These are phyloP conservation scores for Vigna unguiculata DNA, from an alignment of 306 rosid genomes.

Conservation along the genomic window DNA sequence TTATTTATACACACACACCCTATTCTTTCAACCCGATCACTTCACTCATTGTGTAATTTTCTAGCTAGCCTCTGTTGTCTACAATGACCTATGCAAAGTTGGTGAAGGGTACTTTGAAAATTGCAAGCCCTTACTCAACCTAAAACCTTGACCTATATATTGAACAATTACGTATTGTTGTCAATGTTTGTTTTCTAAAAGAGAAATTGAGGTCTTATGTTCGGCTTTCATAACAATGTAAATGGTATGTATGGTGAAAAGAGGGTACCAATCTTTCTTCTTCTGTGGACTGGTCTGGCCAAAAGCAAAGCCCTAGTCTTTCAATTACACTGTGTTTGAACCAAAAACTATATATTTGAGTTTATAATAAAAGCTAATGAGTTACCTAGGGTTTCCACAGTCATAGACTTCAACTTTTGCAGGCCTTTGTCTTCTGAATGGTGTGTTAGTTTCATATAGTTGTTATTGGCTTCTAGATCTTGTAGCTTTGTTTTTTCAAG, in stretches of 20 bases:
- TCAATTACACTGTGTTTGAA: constrained; percentile 14
- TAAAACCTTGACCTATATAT: constrained; percentile 28
- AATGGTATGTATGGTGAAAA: not conserved
- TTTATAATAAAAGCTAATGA: constrained; percentile 2
- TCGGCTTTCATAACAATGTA: not conserved
- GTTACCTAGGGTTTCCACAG: constrained; percentile 53
- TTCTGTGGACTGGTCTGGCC: constrained; percentile 12
- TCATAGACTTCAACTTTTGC: constrained; percentile 57
- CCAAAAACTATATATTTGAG: constrained; percentile 13
- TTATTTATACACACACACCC: not conserved
- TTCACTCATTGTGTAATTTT: constrained; percentile 8
- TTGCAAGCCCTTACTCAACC: not conserved
- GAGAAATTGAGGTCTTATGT: not conserved
- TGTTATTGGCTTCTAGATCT: not conserved
- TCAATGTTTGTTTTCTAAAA: not conserved
- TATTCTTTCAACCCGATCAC: not conserved
- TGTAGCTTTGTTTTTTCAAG: no score
- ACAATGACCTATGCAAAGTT: constrained; percentile 29
- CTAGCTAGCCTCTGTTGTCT: not conserved
- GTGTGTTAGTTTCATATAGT: not conserved
- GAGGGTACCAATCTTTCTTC: constrained; percentile 12
- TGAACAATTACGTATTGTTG: not conserved
- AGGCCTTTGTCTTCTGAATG: constrained; percentile 33
- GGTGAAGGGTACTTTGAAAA: constrained; percentile 34
- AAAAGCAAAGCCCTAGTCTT: constrained; percentile 49